Conservation (phyloP, 1,139 yeast genomes). For the Yamadazyma epiphylla region DNA sequence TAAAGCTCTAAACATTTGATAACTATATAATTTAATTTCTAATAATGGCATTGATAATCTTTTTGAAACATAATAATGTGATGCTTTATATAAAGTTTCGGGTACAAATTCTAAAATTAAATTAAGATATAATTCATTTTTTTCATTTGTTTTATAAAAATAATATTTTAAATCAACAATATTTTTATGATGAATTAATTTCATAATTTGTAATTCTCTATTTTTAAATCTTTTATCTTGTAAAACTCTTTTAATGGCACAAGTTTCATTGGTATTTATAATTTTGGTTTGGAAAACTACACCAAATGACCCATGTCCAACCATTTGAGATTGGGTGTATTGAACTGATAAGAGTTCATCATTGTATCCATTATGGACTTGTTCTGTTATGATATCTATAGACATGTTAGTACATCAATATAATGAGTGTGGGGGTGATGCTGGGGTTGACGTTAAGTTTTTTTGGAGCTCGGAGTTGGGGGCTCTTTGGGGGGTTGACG, state of each 20-base stretch:
- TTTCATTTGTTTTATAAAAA: conserved; percentile 78
- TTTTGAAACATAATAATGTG: conserved; percentile 75
- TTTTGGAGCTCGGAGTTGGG: neutral
- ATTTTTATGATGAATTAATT: conserved; percentile 79
- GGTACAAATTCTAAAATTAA: conserved; percentile 90
- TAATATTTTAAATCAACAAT: conserved; percentile 86
- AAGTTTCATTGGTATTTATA: conserved; percentile 68
- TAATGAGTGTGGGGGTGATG: neutral
- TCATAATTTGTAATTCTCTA: conserved; percentile 95
- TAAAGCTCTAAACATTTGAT: conserved; percentile 85
- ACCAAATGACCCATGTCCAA: conserved; percentile 97
- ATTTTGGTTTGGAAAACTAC: conserved; percentile 88
- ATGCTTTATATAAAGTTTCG: conserved; percentile 88
- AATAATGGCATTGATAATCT: conserved; percentile 82
- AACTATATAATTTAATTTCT: conserved; percentile 86
- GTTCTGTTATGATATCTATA: conserved; percentile 62
- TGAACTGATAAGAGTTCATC: conserved; percentile 59
- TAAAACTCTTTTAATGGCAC: conserved; percentile 90
- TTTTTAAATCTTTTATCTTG: conserved; percentile 96
- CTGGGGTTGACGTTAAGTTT: neutral
- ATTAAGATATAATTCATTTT: conserved; percentile 80
- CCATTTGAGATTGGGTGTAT: conserved; percentile 77
- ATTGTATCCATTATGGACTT: conserved; percentile 71
- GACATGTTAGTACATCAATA: neutral
- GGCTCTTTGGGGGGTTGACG: neutral